Base-by-base conservation (phyloP, 805 yeast genomes). In the Metschnikowia koreensis region DNA sequence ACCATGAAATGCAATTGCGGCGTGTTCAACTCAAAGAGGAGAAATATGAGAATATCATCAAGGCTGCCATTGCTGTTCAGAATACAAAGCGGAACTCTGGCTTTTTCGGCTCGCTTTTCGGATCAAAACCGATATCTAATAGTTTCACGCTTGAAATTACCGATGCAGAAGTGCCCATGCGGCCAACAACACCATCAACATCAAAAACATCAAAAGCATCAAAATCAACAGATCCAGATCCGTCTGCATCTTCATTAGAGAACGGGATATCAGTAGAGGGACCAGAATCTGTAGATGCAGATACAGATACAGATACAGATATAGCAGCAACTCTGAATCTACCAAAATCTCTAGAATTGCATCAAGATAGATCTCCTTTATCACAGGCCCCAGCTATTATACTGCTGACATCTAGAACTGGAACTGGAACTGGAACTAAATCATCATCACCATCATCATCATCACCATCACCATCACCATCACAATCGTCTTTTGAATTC, bases 11-110 rank as follows among this genome's bases (percentile, higher is more conserved):
- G 41, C 70, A 68, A 46, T 61, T 74, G 15, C 62, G 61, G 43
- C 68, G 73, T 48, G 57, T 74, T 33, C 66, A 63, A 51, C 54
- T 58, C 42, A 73, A 71, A 59, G 78, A 74, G 55, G 75, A 69
- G 51, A 71, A 73, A 52, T 71, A 69, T 47, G 77, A 70, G 43
- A 59, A 60, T 43, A 65, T 64, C 28, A 47, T 71, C 27, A 57
- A 62, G 38, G 60, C 63, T 6, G 71, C 72, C 7, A 63, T 66
- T 12, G 55, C 56, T 12, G 65, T 62, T 28, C 65, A 59, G 40
- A 55, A 55, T 41, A 44, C 52, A 2, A 57, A 55, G 41, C 62
- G 65, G 8, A 58, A 53, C 40, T 54, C 61, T 10, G 68, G 70
- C 12, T 65, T 70, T 48, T 67, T 70, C 45, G 70, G 70, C 38